Conservation (phyloP, 2,329 filamentous ascomycete genomes). For the Clarireedia monteithiana region DNA sequence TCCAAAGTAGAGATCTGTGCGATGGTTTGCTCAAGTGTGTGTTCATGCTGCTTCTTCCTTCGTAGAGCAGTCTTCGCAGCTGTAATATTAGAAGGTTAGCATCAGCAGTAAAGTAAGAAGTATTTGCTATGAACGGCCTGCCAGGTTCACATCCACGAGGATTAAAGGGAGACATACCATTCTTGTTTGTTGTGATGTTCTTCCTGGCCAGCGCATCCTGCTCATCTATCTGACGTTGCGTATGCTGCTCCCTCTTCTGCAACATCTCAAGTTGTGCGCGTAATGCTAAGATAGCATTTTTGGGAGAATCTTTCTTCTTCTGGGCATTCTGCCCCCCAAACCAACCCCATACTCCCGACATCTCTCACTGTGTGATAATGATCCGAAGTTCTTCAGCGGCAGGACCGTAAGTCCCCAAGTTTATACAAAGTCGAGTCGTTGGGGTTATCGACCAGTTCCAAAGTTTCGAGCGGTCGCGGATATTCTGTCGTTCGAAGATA, state of each 20-base stretch:
- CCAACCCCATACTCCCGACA: slow-evolving; percentile 76
- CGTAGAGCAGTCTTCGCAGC: slow-evolving; percentile 84
- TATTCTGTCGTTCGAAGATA: slow-evolving; percentile 2
- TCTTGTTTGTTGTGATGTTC: slow-evolving; percentile 84
- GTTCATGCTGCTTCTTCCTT: slow-evolving; percentile 91
- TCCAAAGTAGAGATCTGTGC: slow-evolving; percentile 89
- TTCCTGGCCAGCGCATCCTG: slow-evolving; percentile 85
- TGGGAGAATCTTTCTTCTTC: slow-evolving; percentile 87
- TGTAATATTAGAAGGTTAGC: slow-evolving; percentile 33
- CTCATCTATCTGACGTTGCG: slow-evolving; percentile 87
- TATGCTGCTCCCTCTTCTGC: slow-evolving; percentile 88
- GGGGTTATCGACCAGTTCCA: neutral
- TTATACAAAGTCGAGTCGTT: neutral
- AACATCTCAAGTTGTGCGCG: slow-evolving; percentile 93
- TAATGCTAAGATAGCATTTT: slow-evolving; percentile 89
- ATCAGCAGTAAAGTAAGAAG: neutral
- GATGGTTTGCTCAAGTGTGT: slow-evolving; percentile 82
- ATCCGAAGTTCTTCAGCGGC: slow-evolving; percentile 7
- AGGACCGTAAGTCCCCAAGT: slow-evolving; percentile 8
- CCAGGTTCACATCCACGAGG: neutral
- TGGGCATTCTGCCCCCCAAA: slow-evolving; percentile 78
- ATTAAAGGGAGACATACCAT: slow-evolving; percentile 50
- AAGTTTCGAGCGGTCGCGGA: slow-evolving; percentile 1
- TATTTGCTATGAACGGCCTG: neutral
- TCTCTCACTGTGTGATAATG: slow-evolving; percentile 30